Evolutionary conservation across 495 filamentous ascomycete genomes (phyloP), one percentile per base, ranked within the genome.

Genomic region (Neohortaea acidophila): DNA sequence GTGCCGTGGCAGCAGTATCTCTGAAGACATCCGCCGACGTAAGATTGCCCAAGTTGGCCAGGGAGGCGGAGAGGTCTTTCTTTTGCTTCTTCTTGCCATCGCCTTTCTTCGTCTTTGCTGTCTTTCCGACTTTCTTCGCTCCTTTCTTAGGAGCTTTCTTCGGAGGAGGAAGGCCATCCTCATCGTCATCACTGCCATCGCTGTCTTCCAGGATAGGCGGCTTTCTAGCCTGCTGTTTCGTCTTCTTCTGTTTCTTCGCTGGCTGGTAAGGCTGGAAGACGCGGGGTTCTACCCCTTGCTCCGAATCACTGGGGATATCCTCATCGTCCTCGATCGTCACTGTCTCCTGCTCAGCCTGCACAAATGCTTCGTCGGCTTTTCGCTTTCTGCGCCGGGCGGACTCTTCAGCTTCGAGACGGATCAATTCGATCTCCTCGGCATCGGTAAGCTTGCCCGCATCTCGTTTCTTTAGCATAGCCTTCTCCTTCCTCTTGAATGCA

Each of bases 21-120:
- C 25, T 22, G 38, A 57, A 56, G n/a, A 57, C 47, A 32, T 59
- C 37, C 21, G 31, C 39, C 7, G 31, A 32, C 22, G 25, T 31
- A 10, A 48, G 11, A 17, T 14, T 24, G 10, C 11, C n/a, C 2
- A 38, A 8, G 26, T 48, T 48, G 5, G 40, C 35, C 35, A 39
- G 38, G 2, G 5, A 4, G 12, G 34, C 13, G 15, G 22, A 33
- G 4, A 14, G 9, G 28, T 33, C 27, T 19, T 21, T 18, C 29
- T 45, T 45, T 12, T 27, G 32, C 21, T 37, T 42, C 25, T 24
- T 39, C 22, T 11, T 8, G 14, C 24, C 33, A 5, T 36, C 7
- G 4, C 21, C 21, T 18, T 37, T 37, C 21, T 25, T 25, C 22
- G 33, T 7, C 8, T 39, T 39, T 5, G 23, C 25, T 20, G 8